These are phyloP conservation scores for Endoconidiophora polonica DNA, from an alignment of 2,329 filamentous ascomycete genomes.

Conservation along the genomic window DNA sequence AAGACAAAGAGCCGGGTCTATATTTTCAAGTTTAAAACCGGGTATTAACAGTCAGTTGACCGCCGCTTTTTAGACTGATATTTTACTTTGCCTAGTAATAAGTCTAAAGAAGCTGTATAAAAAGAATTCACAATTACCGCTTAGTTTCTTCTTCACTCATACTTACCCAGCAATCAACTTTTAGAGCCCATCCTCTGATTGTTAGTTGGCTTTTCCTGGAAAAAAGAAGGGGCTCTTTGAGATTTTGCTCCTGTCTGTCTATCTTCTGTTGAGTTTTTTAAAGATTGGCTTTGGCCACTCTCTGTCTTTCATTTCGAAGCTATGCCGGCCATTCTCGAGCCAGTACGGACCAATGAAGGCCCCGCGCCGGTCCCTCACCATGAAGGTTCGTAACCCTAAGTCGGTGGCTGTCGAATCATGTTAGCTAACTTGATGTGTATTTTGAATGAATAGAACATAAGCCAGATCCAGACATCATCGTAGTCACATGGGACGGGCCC, in stretches of 20 bases:
- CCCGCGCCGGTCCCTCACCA: not conserved
- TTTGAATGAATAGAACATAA: not conserved
- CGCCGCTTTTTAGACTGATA: too few species aligned
- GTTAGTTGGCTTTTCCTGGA: too few species aligned
- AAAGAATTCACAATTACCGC: too few species aligned
- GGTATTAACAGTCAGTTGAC: too few species aligned
- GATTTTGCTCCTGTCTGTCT: not conserved
- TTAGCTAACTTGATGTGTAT: not conserved
- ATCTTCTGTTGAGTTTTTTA: not conserved
- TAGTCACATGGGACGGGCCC: constrained; percentile 42
- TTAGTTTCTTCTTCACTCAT: too few species aligned
- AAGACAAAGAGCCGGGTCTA: too few species aligned
- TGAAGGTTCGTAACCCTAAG: not conserved
- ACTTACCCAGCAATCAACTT: too few species aligned
- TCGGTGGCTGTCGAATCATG: not conserved
- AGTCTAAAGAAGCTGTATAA: too few species aligned
- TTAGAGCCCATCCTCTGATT: too few species aligned
- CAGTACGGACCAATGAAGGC: constrained; percentile 2
- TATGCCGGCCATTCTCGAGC: constrained; percentile 3
- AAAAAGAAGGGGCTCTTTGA: too few species aligned
- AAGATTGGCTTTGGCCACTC: not conserved
- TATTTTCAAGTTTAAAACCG: too few species aligned
- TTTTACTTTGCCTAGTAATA: too few species aligned
- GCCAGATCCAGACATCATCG: constrained; percentile 6
- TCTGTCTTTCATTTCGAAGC: not conserved